These are phyloP conservation scores for Cladorrhinum sp. DNA, from an alignment of 2,329 filamentous ascomycete genomes.

Conservation along the genomic window DNA sequence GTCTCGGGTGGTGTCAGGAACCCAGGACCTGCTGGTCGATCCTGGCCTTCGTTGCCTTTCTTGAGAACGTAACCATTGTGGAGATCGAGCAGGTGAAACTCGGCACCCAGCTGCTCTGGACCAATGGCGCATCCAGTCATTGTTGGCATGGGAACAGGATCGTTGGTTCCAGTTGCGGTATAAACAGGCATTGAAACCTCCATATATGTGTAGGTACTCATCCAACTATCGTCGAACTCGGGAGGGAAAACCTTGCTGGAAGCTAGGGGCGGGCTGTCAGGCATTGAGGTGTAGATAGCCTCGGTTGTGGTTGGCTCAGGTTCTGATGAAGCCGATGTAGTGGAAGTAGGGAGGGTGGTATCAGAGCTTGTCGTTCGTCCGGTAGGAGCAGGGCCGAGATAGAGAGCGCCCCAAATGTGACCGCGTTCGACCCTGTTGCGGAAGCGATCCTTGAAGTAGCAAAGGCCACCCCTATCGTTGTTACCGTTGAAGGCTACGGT, in stretches of 20 bases:
- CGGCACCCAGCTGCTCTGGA: neutral
- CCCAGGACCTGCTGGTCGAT: neutral
- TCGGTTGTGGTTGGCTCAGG: neutral
- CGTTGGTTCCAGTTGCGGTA: neutral
- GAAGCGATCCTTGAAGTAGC: slow-evolving; percentile 4
- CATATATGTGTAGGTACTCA: neutral
- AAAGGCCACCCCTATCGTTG: neutral
- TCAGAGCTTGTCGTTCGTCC: neutral
- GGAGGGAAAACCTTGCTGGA: neutral
- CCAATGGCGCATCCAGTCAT: neutral
- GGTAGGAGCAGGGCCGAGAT: neutral
- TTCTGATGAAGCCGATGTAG: neutral
- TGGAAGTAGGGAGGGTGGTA: neutral
- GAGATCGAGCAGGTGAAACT: slow-evolving; percentile 5
- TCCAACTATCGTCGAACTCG: neutral
- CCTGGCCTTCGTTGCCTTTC: neutral
- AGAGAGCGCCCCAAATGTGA: slow-evolving; percentile 2
- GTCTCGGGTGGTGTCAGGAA: slow-evolving; percentile 1
- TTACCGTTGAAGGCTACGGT: neutral
- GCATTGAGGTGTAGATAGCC: neutral
- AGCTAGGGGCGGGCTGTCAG: neutral
- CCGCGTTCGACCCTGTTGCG: neutral
- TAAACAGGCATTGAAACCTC: neutral
- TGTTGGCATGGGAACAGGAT: neutral
- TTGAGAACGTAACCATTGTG: neutral